phyloP scores from a whole-genome alignment of 208 protist genomes.

The Trypanosomatidae sp. region DNA sequence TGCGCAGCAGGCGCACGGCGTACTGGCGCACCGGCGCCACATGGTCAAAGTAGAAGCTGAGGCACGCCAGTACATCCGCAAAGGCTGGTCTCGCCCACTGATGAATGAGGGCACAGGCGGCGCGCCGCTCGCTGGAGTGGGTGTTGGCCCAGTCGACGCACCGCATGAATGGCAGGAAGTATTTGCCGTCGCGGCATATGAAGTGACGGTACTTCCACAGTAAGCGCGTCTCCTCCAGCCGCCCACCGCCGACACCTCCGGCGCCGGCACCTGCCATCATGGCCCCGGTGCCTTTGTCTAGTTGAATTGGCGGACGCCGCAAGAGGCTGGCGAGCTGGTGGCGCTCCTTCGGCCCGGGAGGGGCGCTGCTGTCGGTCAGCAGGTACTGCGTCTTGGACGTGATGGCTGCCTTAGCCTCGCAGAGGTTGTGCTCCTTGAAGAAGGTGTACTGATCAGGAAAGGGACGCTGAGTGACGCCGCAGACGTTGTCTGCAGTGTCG shows the following conservation, averaged over 20 bases:
- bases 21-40: slow-evolving; percentile 58
- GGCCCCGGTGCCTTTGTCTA: slow-evolving; percentile 34
- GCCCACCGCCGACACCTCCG: slow-evolving; percentile 15
- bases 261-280: slow-evolving; percentile 1
- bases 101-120: slow-evolving; percentile 68
- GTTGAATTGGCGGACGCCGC: slow-evolving; percentile 52
- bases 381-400: slow-evolving; percentile 63
- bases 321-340: slow-evolving; percentile 59
- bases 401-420: slow-evolving; percentile 60
- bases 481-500: not conserved
- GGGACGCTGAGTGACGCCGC: slow-evolving; percentile 16
- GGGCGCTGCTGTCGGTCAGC: slow-evolving; percentile 43
- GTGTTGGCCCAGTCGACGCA: slow-evolving; percentile 89
- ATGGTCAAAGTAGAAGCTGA: slow-evolving; percentile 71
- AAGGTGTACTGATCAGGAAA: slow-evolving; percentile 44
- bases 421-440: slow-evolving; percentile 60
- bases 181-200: slow-evolving; percentile 67
- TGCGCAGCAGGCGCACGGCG: slow-evolving; percentile 60
- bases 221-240: slow-evolving; percentile 86
- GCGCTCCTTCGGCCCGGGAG: slow-evolving; percentile 66
- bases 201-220: slow-evolving; percentile 94
- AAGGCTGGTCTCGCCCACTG: slow-evolving; percentile 65
- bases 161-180: slow-evolving; percentile 91
- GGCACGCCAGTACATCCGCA: slow-evolving; percentile 65
- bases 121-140: slow-evolving; percentile 59